These are phyloP conservation scores for Salix brachista DNA, from an alignment of 345 rosid genomes.

Conservation along the genomic window DNA sequence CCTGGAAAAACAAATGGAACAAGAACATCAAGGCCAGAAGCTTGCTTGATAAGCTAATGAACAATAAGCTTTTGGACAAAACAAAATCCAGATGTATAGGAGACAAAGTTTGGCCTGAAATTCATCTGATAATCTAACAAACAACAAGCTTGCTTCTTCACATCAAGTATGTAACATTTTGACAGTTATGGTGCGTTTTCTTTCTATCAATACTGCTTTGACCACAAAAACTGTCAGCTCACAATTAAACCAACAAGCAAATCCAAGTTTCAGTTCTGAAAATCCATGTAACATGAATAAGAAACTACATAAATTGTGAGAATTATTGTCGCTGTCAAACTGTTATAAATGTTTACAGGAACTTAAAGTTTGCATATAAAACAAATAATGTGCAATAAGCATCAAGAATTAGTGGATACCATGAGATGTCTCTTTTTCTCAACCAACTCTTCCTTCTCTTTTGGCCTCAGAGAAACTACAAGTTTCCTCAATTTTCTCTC, in stretches of 20 bases:
- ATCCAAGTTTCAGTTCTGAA: neutral
- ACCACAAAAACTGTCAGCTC: no score
- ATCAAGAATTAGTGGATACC: constrained; percentile 33
- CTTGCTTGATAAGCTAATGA: constrained; percentile 3
- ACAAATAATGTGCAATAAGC: neutral
- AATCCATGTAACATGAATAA: neutral
- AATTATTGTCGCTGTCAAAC: neutral
- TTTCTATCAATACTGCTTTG: no score
- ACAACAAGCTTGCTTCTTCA: no score
- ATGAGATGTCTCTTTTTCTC: constrained; percentile 76
- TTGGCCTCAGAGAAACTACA: constrained; percentile 71
- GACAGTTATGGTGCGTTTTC: no score
- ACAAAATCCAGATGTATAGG: constrained; percentile 2
- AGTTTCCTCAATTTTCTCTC: constrained; percentile 66
- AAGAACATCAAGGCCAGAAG: constrained; percentile 8
- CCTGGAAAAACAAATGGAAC: constrained; percentile 41
- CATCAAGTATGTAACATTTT: no score
- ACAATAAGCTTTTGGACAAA: neutral
- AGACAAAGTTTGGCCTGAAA: no score
- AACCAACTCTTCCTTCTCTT: constrained; percentile 64
- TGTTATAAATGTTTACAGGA: neutral
- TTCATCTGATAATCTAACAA: no score
- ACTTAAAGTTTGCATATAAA: neutral
- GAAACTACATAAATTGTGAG: neutral
- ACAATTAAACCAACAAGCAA: neutral